These are phyloP conservation scores for Lactarius trivialis DNA, from an alignment of 768 basidiomycete genomes.

Conservation along the genomic window DNA sequence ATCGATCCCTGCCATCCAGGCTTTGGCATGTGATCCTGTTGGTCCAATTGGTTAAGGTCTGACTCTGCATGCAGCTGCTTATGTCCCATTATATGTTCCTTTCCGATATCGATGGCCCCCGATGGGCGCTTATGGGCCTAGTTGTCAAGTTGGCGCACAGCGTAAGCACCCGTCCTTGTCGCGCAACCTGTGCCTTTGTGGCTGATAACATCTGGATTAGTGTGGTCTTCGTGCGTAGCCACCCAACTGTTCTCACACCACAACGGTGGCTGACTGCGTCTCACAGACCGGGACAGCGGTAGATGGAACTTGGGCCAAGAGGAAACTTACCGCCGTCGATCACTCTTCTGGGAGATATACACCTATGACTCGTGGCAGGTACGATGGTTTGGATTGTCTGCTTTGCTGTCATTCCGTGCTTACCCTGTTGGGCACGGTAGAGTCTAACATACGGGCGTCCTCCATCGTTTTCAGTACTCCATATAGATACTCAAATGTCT, in stretches of 20 bases:
- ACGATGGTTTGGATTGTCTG: slow-evolving; percentile 16
- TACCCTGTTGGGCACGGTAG: slow-evolving; percentile 31
- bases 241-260: slow-evolving; percentile 37
- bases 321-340: slow-evolving; percentile 53
- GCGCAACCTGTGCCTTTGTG: slow-evolving; percentile 22
- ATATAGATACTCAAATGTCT: slow-evolving; percentile 24
- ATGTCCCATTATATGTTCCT: slow-evolving; percentile 46
- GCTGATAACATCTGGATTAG: slow-evolving; percentile 14
- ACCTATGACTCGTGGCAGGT: slow-evolving; percentile 72
- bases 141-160: slow-evolving; percentile 65
- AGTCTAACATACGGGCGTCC: slow-evolving; percentile 68
- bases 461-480: slow-evolving; percentile 48
- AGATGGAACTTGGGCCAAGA: slow-evolving; percentile 53
- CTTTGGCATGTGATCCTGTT: slow-evolving; percentile 41
- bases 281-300: slow-evolving; percentile 58
- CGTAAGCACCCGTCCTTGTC: slow-evolving; percentile 34
- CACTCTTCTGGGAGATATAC: slow-evolving; percentile 58
- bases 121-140: slow-evolving; percentile 68
- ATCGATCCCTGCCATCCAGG: slow-evolving; percentile 56
- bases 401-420: slow-evolving; percentile 1
- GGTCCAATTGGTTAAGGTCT: slow-evolving; percentile 15
- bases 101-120: slow-evolving; percentile 45
- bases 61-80: slow-evolving; percentile 41
- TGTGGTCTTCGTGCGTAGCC: slow-evolving; percentile 43
- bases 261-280: slow-evolving; percentile 14